These are phyloP conservation scores for Catharanthus roseus DNA, from an alignment of 257 asterid species.

Conservation along the genomic window DNA sequence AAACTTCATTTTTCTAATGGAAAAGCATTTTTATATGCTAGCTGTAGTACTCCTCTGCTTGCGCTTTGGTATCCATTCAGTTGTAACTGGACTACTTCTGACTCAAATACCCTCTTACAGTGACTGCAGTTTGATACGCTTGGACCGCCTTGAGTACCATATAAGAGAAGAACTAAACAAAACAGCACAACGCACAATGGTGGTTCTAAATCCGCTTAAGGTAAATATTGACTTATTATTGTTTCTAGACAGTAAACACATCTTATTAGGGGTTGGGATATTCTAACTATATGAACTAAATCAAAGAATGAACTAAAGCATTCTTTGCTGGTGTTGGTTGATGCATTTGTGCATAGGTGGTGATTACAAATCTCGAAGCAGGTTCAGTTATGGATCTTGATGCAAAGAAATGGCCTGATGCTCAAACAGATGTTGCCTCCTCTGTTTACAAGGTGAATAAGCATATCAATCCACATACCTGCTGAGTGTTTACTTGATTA, in stretches of 20 bases:
- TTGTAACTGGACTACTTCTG: conserved; percentile 17
- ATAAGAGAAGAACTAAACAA: conserved; percentile 86
- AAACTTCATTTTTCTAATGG: not conserved
- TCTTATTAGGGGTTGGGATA: not conserved
- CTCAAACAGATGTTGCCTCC: conserved; percentile 57
- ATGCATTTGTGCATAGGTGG: conserved; percentile 42
- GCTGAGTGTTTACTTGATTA: not conserved
- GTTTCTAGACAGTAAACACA: not conserved
- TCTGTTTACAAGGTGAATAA: conserved; percentile 59
- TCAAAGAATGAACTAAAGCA: not conserved
- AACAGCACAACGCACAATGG: conserved; percentile 76
- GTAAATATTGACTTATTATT: conserved; percentile 18
- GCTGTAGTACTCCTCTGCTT: conserved; percentile 2
- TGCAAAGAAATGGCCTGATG: conserved; percentile 97
- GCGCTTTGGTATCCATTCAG: conserved; percentile 5
- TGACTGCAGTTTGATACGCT: conserved; percentile 70
- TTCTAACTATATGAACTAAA: too few species aligned
- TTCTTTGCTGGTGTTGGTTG: not conserved
- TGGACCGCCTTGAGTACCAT: conserved; percentile 83
- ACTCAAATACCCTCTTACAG: conserved; percentile 39
- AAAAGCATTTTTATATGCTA: not conserved
- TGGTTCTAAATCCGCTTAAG: conserved; percentile 84
- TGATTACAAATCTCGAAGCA: conserved; percentile 66
- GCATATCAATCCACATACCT: not conserved
- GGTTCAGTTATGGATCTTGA: conserved; percentile 61